Percentiles rank a stretch among this genome's conserved stretches.
Evolutionary conservation across 108 stramenopile species (phyloP).

Genomic region (Fragilariopsis cylindrus): DNA sequence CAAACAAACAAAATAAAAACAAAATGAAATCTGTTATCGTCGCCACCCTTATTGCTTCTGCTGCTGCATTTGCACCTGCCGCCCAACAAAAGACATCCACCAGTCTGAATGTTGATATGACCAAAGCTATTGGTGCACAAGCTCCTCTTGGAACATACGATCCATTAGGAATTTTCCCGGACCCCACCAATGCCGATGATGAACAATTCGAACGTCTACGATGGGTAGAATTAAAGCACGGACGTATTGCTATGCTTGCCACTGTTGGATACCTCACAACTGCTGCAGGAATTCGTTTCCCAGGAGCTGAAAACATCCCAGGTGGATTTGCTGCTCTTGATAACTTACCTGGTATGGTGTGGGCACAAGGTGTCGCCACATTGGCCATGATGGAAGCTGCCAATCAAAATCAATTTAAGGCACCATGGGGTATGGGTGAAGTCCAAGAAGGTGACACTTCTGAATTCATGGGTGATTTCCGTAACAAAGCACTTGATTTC

Average conservation of each 20-base stretch:
- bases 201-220: constrained; percentile 74
- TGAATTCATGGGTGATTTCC: constrained; percentile 53
- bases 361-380: constrained; percentile 53
- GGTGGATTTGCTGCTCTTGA: constrained; percentile 50
- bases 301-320: constrained; percentile 59
- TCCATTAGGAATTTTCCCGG: constrained; percentile 40
- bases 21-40: constrained; percentile 58
- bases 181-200: constrained; percentile 43
- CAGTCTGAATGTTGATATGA: constrained; percentile 54
- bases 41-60: constrained; percentile 59
- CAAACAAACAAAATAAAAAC: background rate
- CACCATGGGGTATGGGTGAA: constrained; percentile 25
- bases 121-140: constrained; percentile 56
- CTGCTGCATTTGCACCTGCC: constrained; percentile 70
- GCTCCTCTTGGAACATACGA: constrained; percentile 65
- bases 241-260: constrained; percentile 70
- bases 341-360: constrained; percentile 43
- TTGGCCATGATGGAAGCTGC: constrained; percentile 48
- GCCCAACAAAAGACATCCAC: constrained; percentile 28
- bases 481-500: constrained; percentile 59
- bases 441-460: background rate
- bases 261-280: constrained; percentile 62
- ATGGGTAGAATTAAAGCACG: constrained; percentile 91
- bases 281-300: constrained; percentile 52
- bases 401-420: constrained; percentile 26